These are phyloP conservation scores for Cryptosporidium tyzzeri DNA, from an alignment of 169 alveolate species.

Conservation along the genomic window DNA sequence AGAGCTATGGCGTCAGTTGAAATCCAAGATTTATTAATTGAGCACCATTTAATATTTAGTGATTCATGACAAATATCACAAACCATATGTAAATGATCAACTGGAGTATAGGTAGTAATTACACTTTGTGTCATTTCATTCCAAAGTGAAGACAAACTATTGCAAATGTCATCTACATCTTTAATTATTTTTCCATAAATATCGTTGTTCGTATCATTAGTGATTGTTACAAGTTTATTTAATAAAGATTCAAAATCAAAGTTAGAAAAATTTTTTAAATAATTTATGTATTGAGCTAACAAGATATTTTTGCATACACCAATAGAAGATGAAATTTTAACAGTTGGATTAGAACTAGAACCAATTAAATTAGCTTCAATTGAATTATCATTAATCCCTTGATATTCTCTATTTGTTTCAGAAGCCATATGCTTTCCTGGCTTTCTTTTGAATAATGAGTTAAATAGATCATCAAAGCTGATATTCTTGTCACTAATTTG, in stretches of 20 bases:
- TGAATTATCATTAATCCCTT: not conserved
- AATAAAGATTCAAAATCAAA: slow-evolving; percentile 2
- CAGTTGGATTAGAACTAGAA: not conserved
- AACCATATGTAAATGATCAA: slow-evolving; percentile 57
- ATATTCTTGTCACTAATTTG: not conserved
- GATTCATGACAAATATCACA: slow-evolving; percentile 70
- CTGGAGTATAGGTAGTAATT: slow-evolving; percentile 33
- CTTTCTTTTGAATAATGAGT: not conserved
- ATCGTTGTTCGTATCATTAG: not conserved
- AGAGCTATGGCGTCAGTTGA: slow-evolving; percentile 49
- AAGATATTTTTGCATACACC: not conserved
- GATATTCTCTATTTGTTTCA: not conserved
- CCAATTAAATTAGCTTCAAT: not conserved
- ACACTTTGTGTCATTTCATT: slow-evolving; percentile 70
- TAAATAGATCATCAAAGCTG: slow-evolving; percentile 29
- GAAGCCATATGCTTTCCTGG: not conserved
- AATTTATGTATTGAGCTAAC: slow-evolving; percentile 26
- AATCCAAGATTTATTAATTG: slow-evolving; percentile 58
- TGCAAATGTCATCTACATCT: slow-evolving; percentile 26
- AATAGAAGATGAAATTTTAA: not conserved
- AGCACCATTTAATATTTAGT: slow-evolving; percentile 41
- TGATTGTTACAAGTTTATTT: slow-evolving; percentile 9
- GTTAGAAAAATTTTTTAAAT: not conserved
- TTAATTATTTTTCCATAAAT: not conserved
- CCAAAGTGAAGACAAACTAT: slow-evolving; percentile 49